These are phyloP conservation scores for Voacanga thouarsii DNA, from an alignment of 257 asterid genomes.

Conservation along the genomic window DNA sequence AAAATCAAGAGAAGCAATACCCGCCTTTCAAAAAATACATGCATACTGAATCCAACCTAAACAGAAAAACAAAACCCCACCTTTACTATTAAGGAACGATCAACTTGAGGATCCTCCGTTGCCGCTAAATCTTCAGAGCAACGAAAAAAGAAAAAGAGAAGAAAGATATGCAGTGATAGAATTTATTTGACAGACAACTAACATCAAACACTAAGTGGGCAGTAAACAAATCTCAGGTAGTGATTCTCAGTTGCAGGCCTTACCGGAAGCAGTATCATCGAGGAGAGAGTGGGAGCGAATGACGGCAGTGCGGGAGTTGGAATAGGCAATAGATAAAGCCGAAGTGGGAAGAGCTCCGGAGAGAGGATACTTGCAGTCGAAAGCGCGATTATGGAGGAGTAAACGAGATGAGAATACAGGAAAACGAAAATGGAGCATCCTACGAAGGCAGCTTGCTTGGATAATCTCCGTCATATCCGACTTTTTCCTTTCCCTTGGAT, in stretches of 20 bases:
- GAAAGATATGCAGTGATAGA: not conserved
- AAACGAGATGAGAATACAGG: not conserved
- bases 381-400: not conserved
- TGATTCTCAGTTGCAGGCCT: not conserved
- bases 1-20: no score
- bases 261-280: not conserved
- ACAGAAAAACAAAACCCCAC: conserved; percentile 34
- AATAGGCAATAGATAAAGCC: not conserved
- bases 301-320: not conserved
- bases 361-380: not conserved
- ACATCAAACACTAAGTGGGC: not conserved
- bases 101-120: conserved; percentile 32
- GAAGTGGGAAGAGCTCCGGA: not conserved
- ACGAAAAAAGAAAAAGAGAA: not conserved
- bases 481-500: not conserved
- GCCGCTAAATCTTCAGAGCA: not conserved
- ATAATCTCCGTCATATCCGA: not conserved
- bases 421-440: not conserved
- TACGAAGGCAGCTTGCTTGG: not conserved
- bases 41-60: not conserved
- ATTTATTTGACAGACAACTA: not conserved
- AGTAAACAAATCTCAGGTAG: not conserved
- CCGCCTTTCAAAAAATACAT: no score
- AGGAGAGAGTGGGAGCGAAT: not conserved
- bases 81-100: conserved; percentile 49